These are phyloP conservation scores for Didymella lethalis DNA, from an alignment of 2,329 filamentous ascomycete species.

Conservation along the genomic window DNA sequence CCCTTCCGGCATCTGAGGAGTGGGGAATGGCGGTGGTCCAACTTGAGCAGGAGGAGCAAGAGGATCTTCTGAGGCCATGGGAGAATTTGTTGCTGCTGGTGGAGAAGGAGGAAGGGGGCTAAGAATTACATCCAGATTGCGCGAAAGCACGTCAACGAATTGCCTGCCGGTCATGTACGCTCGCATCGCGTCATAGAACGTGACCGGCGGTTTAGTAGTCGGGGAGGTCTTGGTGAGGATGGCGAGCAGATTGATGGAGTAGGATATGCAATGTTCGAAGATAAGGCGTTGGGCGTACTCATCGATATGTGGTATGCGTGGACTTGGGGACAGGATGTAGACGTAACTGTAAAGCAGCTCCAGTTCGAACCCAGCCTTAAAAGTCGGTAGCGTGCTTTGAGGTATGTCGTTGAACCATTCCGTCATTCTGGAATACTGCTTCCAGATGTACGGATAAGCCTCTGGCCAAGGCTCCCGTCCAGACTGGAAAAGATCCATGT, in stretches of 20 bases:
- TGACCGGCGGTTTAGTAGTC: conserved; percentile 73
- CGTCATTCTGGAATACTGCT: conserved; percentile 76
- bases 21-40: conserved; percentile 46
- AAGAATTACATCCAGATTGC: conserved; percentile 59
- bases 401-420: conserved; percentile 85
- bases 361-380: conserved; percentile 81
- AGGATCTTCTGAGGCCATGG: conserved; percentile 46
- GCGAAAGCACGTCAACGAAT: conserved; percentile 64
- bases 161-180: conserved; percentile 74
- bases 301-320: conserved; percentile 73
- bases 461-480: conserved; percentile 73
- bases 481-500: conserved; percentile 85
- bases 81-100: conserved; percentile 37
- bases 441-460: conserved; percentile 75
- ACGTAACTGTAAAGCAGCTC: conserved; percentile 92
- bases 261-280: conserved; percentile 86
- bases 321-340: conserved; percentile 84
- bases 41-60: conserved; percentile 43
- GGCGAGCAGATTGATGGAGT: conserved; percentile 76
- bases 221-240: conserved; percentile 63
- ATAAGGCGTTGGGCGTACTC: conserved; percentile 81
- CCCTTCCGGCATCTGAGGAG: conserved; percentile 36
- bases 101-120: conserved; percentile 54
- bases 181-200: conserved; percentile 86
- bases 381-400: conserved; percentile 66